Base-by-base conservation (phyloP, 2,329 filamentous ascomycete species). In the Pseudogymnoascus sp. region DNA sequence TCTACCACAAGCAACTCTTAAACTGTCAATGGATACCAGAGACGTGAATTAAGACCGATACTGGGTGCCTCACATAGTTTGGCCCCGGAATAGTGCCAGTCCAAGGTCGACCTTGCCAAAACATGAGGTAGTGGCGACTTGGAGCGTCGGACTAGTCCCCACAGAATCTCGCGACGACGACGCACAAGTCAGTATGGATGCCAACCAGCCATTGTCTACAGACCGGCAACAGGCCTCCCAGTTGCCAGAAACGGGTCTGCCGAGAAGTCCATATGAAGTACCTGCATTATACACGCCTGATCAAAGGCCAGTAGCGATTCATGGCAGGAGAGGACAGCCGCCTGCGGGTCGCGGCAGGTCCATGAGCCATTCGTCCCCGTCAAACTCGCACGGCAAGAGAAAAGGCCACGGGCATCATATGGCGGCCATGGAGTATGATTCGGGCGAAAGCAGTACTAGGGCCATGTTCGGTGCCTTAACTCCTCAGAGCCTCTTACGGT, bases 361-460 rank as follows among this genome's bases (percentile, higher is more conserved):
- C 61, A 83, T 88, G 77, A 94, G 90, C 78, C 87, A 93, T 69
- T 89, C 90, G 9, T 88, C 93, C 66, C 87, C 89, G 6, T 86
- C 84, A 15, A 74, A 92, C 33, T 90, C 92, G 70, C 79, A 82
- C 33, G 75, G 76, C 64, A 85, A 84, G 70, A 85, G 83, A 74
- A 81, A 79, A 68, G 73, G 77, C 33, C 71, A 74, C 68, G 72
- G 72, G 61, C 65, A 77, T 66, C 69, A 71, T 66, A 72, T 68
- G 63, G 64, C 68, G 63, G 64, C 71, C 60, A 68, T 70, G 35
- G 75, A 75, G n/a, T 75, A 76, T 54, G 78, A 79, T 59, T 76
- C 76, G 3, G 74, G 76, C 35, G 79, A 81, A 59, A 76, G 76
- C 37, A 74, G 79, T 61, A 76, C 76, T n/a, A 71, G 69, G 4